Conservation (phyloP, 495 filamentous ascomycete species). For the Cenococcum geophilum region DNA sequence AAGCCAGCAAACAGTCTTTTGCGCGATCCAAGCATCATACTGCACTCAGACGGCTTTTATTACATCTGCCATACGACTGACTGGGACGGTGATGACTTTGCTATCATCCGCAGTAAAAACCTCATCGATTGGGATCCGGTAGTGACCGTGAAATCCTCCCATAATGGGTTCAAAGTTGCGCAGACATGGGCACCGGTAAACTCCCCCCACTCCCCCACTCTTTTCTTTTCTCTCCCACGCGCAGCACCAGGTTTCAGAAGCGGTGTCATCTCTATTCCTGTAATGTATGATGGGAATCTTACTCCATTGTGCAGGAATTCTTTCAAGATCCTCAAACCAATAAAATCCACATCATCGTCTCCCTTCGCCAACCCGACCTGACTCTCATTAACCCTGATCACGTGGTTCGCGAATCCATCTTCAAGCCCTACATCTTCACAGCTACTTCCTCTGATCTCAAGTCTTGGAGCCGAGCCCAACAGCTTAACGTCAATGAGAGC, state of each 20-base stretch:
- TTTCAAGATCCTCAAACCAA: conserved; percentile 1
- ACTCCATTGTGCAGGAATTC: background rate
- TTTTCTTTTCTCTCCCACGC: too few species aligned
- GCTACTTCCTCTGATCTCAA: background rate
- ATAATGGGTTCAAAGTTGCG: background rate
- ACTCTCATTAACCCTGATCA: background rate
- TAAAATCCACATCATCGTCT: conserved; percentile 2
- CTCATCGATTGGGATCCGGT: background rate
- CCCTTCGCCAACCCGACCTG: background rate
- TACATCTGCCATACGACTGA: background rate
- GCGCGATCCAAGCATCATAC: background rate
- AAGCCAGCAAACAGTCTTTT: background rate
- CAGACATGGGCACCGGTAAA: conserved; percentile 1
- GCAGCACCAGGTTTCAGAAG: too few species aligned
- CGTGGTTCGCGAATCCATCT: background rate
- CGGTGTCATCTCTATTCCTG: too few species aligned
- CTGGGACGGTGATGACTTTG: conserved; percentile 3
- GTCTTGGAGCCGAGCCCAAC: background rate
- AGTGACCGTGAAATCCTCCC: background rate
- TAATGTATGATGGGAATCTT: background rate
- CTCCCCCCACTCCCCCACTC: background rate
- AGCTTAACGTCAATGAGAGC: background rate
- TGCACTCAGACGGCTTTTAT: background rate
- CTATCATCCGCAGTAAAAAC: background rate
- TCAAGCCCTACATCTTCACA: background rate